These are phyloP conservation scores for Phytophthora sansomeana DNA, from an alignment of 352 stramenopile genomes.

Conservation along the genomic window DNA sequence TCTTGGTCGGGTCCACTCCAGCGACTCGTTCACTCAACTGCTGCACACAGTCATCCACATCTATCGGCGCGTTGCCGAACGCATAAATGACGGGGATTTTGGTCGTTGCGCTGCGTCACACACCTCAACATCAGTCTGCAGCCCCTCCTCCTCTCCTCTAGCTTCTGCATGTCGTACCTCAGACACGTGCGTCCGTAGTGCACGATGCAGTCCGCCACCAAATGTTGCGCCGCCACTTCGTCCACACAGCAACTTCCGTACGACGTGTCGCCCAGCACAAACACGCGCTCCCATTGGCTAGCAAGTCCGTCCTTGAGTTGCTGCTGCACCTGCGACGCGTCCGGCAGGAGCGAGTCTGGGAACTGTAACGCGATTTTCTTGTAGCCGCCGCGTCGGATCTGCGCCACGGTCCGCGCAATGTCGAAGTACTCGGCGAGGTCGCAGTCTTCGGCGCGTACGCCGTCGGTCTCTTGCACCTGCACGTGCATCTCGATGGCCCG, in stretches of 20 bases:
- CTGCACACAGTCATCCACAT: conserved; percentile 61
- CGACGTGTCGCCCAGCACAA: conserved; percentile 96
- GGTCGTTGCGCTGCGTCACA: conserved; percentile 57
- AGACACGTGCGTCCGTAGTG: conserved; percentile 97
- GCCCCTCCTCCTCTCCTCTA: not conserved
- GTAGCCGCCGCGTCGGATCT: conserved; percentile 70
- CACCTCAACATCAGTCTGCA: not conserved
- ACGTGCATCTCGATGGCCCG: conserved; percentile 75
- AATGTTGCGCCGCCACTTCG: conserved; percentile 94
- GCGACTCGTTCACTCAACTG: conserved; percentile 42
- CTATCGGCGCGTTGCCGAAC: conserved; percentile 83
- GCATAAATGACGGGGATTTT: conserved; percentile 93
- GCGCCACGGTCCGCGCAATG: conserved; percentile 60
- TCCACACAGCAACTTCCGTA: conserved; percentile 97
- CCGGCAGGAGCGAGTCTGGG: conserved; percentile 92
- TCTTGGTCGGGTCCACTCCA: conserved; percentile 48
- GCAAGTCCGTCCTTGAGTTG: conserved; percentile 60
- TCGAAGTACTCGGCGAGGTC: conserved; percentile 72
- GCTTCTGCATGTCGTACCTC: conserved; percentile 32
- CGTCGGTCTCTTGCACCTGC: conserved; percentile 62
- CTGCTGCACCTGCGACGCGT: conserved; percentile 90
- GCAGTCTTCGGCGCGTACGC: conserved; percentile 48
- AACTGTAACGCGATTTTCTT: conserved; percentile 94
- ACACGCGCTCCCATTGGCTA: conserved; percentile 79
- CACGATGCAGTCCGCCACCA: conserved; percentile 93